These are phyloP conservation scores for Stagonosporopsis tanaceti DNA, from an alignment of 2,329 filamentous ascomycete genomes.

Conservation along the genomic window DNA sequence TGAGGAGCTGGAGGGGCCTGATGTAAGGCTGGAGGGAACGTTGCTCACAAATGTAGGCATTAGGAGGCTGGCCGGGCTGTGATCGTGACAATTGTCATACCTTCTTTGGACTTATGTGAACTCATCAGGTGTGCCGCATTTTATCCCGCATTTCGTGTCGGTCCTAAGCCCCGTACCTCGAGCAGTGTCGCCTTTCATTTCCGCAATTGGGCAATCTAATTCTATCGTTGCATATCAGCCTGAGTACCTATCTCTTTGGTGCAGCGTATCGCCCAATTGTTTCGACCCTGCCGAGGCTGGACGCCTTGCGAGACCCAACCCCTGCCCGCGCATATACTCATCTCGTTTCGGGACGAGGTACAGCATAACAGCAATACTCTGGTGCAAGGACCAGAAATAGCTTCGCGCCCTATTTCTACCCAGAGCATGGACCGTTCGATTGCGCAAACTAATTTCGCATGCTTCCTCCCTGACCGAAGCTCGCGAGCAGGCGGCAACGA, in stretches of 20 bases:
- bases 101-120: not conserved
- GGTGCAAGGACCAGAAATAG: not conserved
- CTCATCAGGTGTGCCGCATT: not conserved
- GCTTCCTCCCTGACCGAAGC: not conserved
- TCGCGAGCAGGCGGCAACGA: not conserved
- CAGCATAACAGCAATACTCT: not conserved
- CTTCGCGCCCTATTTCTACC: not conserved
- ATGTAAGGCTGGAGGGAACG: slow-evolving; percentile 51
- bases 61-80: slow-evolving; percentile 49
- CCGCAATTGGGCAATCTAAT: not conserved
- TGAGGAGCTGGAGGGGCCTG: slow-evolving; percentile 47
- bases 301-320: not conserved
- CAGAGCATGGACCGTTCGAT: not conserved
- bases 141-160: not conserved
- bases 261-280: not conserved
- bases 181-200: not conserved
- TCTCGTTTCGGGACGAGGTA: slow-evolving; percentile 8
- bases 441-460: not conserved
- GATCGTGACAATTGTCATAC: not conserved
- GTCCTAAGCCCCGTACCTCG: not conserved
- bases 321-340: slow-evolving; percentile 1
- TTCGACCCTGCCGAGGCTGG: not conserved
- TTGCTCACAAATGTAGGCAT: slow-evolving; percentile 52
- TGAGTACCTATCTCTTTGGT: not conserved
- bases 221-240: not conserved